These are phyloP conservation scores for Erythrobasidium yunnanense DNA, from an alignment of 768 basidiomycete genomes.

Conservation along the genomic window DNA sequence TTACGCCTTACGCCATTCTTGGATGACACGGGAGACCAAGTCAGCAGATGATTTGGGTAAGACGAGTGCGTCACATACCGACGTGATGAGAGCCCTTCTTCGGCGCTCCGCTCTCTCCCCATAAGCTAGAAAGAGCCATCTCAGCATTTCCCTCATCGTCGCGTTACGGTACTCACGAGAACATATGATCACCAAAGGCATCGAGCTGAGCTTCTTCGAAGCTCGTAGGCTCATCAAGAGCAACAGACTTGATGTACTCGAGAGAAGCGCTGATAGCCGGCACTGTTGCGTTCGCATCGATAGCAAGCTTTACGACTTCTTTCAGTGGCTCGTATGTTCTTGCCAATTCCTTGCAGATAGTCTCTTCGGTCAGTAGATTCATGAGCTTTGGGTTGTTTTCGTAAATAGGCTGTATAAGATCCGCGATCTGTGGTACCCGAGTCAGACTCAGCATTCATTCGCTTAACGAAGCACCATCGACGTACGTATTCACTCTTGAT, in stretches of 20 bases:
- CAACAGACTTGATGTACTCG: conserved; percentile 38
- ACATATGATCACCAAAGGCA: not conserved
- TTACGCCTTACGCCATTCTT: not conserved
- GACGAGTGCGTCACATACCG: not conserved
- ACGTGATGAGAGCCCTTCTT: not conserved
- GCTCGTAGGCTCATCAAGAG: not conserved
- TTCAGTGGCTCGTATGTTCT: conserved; percentile 38
- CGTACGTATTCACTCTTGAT: not conserved
- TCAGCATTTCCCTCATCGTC: not conserved
- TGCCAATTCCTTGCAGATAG: conserved; percentile 38
- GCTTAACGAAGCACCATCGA: conserved; percentile 33
- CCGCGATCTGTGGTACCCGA: conserved; percentile 29
- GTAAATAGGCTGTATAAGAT: conserved; percentile 37
- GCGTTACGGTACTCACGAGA: not conserved
- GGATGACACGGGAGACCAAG: too few relatives aligned
- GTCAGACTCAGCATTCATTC: not conserved
- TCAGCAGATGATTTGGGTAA: not conserved
- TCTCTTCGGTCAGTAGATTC: conserved; percentile 37
- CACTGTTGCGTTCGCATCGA: conserved; percentile 39
- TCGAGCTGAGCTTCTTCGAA: conserved; percentile 25
- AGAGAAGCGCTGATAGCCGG: conserved; percentile 39
- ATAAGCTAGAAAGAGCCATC: not conserved
- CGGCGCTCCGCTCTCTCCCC: not conserved
- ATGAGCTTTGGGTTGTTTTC: conserved; percentile 27
- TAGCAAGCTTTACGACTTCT: conserved; percentile 33